A percentile compares a stretch with the other conserved stretches of the same genome.
Conservation (phyloP, 108 stramenopile genomes). For the Skeletonema grethae region DNA sequence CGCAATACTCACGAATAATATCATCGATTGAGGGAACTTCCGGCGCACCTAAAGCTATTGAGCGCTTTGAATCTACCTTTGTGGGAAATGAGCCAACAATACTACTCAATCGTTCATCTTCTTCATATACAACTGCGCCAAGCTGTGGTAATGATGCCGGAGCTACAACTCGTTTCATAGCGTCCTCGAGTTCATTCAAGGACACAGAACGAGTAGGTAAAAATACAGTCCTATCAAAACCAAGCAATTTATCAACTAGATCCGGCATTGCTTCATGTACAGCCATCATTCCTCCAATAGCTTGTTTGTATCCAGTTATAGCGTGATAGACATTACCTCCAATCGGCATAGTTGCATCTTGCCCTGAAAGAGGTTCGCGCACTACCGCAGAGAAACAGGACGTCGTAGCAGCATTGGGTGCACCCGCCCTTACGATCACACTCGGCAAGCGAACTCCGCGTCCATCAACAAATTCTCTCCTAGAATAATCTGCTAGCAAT, state of each 20-base stretch:
- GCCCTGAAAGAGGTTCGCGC: constrained; percentile 56
- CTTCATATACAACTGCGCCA: constrained; percentile 49
- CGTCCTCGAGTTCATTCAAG: constrained; percentile 43
- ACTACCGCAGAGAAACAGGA: constrained; percentile 50
- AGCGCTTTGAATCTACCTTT: constrained; percentile 51
- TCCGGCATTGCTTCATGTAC: constrained; percentile 47
- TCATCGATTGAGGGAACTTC: constrained; percentile 40
- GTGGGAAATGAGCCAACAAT: constrained; percentile 58
- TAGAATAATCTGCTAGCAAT: constrained; percentile 58
- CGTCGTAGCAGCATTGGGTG: constrained; percentile 63
- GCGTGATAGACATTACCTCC: constrained; percentile 52
- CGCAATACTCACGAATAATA: constrained; percentile 55
- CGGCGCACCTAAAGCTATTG: constrained; percentile 45
- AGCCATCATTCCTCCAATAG: constrained; percentile 47
- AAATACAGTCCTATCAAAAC: constrained; percentile 66
- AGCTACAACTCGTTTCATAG: constrained; percentile 37
- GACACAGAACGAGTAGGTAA: constrained; percentile 50
- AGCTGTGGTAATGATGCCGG: constrained; percentile 16
- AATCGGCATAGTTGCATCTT: constrained; percentile 43
- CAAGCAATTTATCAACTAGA: constrained; percentile 43
- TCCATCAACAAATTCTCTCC: constrained; percentile 56
- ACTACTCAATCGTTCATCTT: constrained; percentile 43
- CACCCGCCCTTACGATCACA: constrained; percentile 58
- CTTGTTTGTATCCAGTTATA: constrained; percentile 49
- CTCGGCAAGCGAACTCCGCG: constrained; percentile 55